Conservation (phyloP, 768 basidiomycete species). For the Rhodosporidiobolus odoratus region DNA sequence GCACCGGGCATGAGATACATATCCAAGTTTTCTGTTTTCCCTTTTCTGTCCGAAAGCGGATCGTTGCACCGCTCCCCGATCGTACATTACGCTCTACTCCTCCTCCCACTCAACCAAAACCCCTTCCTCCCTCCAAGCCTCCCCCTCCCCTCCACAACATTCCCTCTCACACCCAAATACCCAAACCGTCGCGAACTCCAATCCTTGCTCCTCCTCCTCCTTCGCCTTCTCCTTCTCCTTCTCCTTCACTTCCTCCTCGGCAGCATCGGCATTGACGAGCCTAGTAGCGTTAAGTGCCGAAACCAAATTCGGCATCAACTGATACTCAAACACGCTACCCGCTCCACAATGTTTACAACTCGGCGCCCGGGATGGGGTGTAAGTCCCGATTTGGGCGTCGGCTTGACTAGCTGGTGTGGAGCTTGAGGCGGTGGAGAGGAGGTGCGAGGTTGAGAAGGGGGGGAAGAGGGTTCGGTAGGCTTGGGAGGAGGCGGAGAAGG, state of each 20-base stretch:
- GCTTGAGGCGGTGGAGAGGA: constrained; percentile 58
- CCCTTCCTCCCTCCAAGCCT: constrained; percentile 66
- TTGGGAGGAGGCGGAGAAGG: constrained; percentile 67
- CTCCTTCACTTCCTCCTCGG: constrained; percentile 46
- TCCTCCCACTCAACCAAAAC: constrained; percentile 71
- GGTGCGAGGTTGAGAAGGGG: constrained; percentile 46
- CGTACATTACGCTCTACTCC: constrained; percentile 40
- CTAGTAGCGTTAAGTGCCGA: constrained; percentile 56
- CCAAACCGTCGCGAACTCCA: constrained; percentile 94
- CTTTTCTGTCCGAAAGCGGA: no score
- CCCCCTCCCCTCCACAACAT: constrained; percentile 56
- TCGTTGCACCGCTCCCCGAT: not conserved
- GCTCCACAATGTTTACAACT: constrained; percentile 64
- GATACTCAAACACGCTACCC: constrained; percentile 77
- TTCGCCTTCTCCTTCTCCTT: constrained; percentile 48
- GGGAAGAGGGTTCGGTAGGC: constrained; percentile 73
- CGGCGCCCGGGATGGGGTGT: constrained; percentile 57
- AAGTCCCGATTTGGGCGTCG: constrained; percentile 52
- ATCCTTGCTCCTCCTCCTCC: constrained; percentile 55
- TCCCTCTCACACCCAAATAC: constrained; percentile 81
- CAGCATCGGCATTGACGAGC: constrained; percentile 47
- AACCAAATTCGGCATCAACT: constrained; percentile 90
- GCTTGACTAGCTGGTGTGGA: no score
- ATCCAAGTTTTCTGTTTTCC: no score
- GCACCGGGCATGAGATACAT: no score